These are phyloP conservation scores for Anastatica hierochuntica DNA, from an alignment of 345 rosid genomes.

Conservation along the genomic window DNA sequence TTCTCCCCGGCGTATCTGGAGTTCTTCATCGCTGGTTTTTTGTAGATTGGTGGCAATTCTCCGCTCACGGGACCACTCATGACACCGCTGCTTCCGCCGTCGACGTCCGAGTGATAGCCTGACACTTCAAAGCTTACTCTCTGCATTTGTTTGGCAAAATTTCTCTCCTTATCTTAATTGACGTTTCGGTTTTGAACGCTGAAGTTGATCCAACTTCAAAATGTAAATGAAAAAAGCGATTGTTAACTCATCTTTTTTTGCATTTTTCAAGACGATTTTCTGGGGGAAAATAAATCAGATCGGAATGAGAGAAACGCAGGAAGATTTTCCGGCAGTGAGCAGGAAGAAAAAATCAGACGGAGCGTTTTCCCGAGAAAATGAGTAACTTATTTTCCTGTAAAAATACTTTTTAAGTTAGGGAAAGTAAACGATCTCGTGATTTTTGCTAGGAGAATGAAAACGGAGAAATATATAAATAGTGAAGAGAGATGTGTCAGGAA, in stretches of 20 bases:
- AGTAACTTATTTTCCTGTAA: neutral
- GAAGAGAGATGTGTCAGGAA: neutral
- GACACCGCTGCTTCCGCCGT: conserved; percentile 34
- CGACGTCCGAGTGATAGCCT: conserved; percentile 36
- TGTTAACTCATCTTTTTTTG: neutral
- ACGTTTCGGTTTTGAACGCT: too few relatives aligned
- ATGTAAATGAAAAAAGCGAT: neutral
- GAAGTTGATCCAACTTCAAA: conserved; percentile 1
- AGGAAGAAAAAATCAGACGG: too few relatives aligned
- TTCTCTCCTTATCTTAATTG: neutral
- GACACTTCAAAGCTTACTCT: conserved; percentile 29
- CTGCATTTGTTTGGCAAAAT: conserved; percentile 6
- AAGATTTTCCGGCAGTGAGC: neutral
- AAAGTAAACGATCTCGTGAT: conserved; percentile 4
- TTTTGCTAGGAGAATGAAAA: conserved; percentile 6
- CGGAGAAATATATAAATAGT: conserved; percentile 12
- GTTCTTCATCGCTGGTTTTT: conserved; percentile 27
- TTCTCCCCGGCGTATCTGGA: conserved; percentile 22
- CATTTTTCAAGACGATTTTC: neutral
- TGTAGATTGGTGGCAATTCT: conserved; percentile 36
- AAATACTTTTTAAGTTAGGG: too few relatives aligned
- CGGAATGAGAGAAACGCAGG: neutral
- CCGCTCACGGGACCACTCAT: conserved; percentile 34
- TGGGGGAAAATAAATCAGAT: neutral
- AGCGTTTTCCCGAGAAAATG: conserved; percentile 14